Evolutionary conservation across 2,329 filamentous ascomycete species (phyloP), one percentile per base, ranked within the genome.

Genomic region (Chaetoscypha palmicola): DNA sequence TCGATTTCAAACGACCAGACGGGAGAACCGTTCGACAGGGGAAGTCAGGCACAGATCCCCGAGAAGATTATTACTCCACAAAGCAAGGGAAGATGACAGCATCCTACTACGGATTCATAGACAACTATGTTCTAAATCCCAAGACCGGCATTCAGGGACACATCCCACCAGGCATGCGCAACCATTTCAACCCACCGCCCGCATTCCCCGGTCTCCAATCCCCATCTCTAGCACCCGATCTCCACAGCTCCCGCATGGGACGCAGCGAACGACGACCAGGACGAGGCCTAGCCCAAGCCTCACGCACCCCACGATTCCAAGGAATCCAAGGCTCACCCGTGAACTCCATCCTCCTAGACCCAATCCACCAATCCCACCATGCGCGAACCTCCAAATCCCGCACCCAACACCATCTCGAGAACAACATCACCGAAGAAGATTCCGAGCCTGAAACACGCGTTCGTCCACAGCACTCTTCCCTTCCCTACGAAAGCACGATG

Each of bases 41-140:
- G 38, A 52, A 42, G 36, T n/a, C n/a, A n/a, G 55, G 49, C 28
- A 66, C 64, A 9, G 66, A 89, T 60, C 75, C 89, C 8, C 80
- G 92, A 9, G 86, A 92, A 47, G 90, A 96, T 55, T 97, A 97
- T 62, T 97, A 92, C 60, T 81, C 87, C 17, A 88, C 89, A 8
- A 96, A 96, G 60, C 90, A 98, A 58, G 87, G 90, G 50, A 98
- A 98, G 68, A 95, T 98, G 87, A 83, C 92, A n/a, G 86, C 89
- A 12, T 97, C 91, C 0, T 92, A 96, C 62, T 90, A 92, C 58
- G 89, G 90, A 2, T 98, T 98, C 63, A 71, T 96, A 47, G 89
- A 96, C 60, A 90, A 94, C 55, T 98, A 98, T 58, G 79, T 83
- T 11, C 77, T 81, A 38, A 86, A 87, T 56, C 79, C 81, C 3